Percentiles rank a stretch among this genome's conserved stretches.
These are phyloP conservation scores for Fomitopsis betulina DNA, from an alignment of 1,284 basidiomycete species.

Conservation along the genomic window DNA sequence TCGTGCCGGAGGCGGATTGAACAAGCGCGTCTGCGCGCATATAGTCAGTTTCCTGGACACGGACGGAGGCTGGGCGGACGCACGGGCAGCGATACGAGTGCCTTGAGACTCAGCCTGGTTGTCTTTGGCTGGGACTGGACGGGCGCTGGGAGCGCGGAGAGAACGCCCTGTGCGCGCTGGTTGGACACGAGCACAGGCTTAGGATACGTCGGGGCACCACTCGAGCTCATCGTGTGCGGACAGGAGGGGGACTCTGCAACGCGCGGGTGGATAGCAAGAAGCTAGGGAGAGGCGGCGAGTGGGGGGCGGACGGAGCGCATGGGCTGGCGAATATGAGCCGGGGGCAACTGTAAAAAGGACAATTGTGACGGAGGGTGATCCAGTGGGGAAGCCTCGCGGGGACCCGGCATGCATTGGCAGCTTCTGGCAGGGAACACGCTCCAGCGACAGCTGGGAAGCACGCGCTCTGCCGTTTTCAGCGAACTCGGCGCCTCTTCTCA, in stretches of 20 bases:
- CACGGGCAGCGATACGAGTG: conserved; percentile 48
- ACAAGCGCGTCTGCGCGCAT: conserved; percentile 46
- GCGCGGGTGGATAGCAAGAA: not conserved
- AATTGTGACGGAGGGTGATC: not conserved
- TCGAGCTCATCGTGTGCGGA: not conserved
- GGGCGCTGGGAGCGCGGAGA: not conserved
- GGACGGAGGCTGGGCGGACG: conserved; percentile 14
- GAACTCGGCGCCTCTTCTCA: not conserved
- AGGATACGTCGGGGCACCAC: not conserved
- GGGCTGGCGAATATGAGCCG: not conserved
- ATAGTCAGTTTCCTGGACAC: not conserved
- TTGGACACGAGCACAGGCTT: conserved; percentile 4
- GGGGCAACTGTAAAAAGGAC: not conserved
- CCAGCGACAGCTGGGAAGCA: not conserved
- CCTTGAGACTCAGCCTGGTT: conserved; percentile 38
- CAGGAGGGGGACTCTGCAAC: not conserved
- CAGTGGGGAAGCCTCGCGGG: not conserved
- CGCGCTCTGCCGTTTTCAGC: not conserved
- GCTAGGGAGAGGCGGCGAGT: not conserved
- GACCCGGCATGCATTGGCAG: not conserved
- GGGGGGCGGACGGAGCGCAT: not conserved
- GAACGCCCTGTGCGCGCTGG: conserved; percentile 2
- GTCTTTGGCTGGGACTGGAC: conserved; percentile 39
- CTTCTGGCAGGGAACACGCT: conserved; percentile 2
- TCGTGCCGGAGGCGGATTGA: conserved; percentile 63